Conservation (phyloP, 306 rosid genomes). For the Parietaria judaica region DNA sequence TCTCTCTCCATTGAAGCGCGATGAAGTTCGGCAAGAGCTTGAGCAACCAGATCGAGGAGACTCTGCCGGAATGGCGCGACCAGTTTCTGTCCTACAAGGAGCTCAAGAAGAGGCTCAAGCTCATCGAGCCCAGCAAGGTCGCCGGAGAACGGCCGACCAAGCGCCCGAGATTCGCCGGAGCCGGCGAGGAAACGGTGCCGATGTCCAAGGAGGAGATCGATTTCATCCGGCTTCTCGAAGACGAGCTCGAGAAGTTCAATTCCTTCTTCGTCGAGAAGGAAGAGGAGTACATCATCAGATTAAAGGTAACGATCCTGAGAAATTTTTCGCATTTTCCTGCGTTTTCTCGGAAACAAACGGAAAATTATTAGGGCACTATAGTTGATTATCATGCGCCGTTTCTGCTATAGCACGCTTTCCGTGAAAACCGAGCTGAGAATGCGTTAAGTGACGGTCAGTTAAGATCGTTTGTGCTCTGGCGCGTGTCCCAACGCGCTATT, state of each 20-base stretch:
- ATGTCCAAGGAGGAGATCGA: slow-evolving; percentile 64
- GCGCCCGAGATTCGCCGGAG: slow-evolving; percentile 36
- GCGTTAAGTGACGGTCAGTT: slow-evolving; percentile 5
- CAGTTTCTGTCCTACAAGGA: slow-evolving; percentile 92
- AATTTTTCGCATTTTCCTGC: background rate
- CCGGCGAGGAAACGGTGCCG: slow-evolving; percentile 13
- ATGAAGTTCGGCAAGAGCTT: slow-evolving; percentile 96
- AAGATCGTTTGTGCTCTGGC: slow-evolving; percentile 2
- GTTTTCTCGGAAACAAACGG: background rate
- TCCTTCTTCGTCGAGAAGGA: slow-evolving; percentile 88
- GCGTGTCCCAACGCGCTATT: slow-evolving; percentile 3
- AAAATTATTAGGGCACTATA: background rate
- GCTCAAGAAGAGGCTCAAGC: slow-evolving; percentile 80
- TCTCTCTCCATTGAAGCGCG: background rate
- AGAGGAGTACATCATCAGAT: slow-evolving; percentile 83
- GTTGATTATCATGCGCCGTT: background rate
- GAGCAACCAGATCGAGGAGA: slow-evolving; percentile 80
- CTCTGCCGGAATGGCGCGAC: slow-evolving; percentile 91
- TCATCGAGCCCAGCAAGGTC: slow-evolving; percentile 41
- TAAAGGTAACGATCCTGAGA: slow-evolving; percentile 69
- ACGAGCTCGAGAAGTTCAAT: slow-evolving; percentile 91
- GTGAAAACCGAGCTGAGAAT: background rate
- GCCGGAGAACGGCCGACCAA: slow-evolving; percentile 37
- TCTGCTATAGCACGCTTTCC: background rate
- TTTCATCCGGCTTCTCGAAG: slow-evolving; percentile 54